Conservation (phyloP, 164 flowering plant genomes). For the Sedum album region DNA sequence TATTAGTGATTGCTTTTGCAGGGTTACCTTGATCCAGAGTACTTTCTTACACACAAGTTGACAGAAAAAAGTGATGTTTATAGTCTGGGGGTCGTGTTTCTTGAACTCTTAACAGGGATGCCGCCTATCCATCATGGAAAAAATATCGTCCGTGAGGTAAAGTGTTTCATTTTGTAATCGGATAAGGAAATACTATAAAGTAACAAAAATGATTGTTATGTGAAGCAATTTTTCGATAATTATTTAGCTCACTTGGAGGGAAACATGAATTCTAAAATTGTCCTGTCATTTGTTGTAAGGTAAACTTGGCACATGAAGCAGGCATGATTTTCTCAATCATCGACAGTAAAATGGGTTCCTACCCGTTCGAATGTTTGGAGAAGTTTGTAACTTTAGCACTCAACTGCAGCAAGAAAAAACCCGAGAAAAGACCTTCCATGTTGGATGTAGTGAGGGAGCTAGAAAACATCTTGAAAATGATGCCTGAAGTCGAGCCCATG, state of each 20-base stretch:
- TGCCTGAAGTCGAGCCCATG: conserved; percentile 25
- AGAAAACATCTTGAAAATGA: conserved; percentile 35
- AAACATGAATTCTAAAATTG: neutral
- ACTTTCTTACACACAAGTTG: conserved; percentile 41
- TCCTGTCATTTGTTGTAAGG: conserved; percentile 22
- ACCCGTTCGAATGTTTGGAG: conserved; percentile 15
- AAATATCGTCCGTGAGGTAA: conserved; percentile 51
- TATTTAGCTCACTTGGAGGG: neutral
- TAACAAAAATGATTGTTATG: too few relatives aligned
- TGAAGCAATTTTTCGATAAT: too few relatives aligned
- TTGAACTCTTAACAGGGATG: conserved; percentile 48
- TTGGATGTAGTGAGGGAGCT: conserved; percentile 54
- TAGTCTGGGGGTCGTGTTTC: conserved; percentile 49
- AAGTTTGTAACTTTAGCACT: conserved; percentile 45
- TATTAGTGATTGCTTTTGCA: conserved; percentile 13
- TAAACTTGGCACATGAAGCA: conserved; percentile 34
- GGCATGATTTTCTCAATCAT: conserved; percentile 41
- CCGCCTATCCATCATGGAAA: conserved; percentile 45
- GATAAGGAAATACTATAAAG: too few relatives aligned
- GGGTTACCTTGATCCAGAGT: conserved; percentile 58
- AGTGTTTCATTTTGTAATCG: too few relatives aligned
- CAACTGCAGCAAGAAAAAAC: conserved; percentile 40
- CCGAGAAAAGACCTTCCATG: conserved; percentile 52
- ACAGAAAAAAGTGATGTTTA: conserved; percentile 59
- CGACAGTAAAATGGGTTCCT: conserved; percentile 41